phyloP scores from a whole-genome alignment of 208 protist genomes.

The Trypanosoma theileri region DNA sequence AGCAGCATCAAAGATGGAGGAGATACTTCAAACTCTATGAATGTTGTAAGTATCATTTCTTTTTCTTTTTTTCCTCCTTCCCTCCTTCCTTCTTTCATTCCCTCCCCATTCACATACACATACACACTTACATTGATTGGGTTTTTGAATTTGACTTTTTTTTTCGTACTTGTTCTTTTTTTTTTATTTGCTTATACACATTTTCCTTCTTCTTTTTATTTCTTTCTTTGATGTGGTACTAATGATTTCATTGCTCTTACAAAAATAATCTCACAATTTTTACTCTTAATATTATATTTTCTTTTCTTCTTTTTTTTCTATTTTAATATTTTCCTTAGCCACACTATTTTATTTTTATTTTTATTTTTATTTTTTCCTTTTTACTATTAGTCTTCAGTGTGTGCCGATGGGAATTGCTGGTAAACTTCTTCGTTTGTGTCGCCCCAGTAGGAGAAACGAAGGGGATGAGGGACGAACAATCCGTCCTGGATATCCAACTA shows the following conservation, averaged over 20 bases:
- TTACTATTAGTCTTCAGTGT: neutral
- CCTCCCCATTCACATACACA: too few species aligned
- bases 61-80: slow-evolving; percentile 10
- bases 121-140: too few species aligned
- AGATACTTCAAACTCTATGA: slow-evolving; percentile 21
- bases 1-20: slow-evolving; percentile 36
- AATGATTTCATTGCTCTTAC: too few species aligned
- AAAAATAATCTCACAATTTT: too few species aligned
- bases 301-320: slow-evolving; percentile 15
- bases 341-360: neutral
- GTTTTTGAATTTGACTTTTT: too few species aligned
- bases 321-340: neutral
- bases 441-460: slow-evolving; percentile 17
- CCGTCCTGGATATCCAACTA: slow-evolving; percentile 26
- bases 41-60: slow-evolving; percentile 1
- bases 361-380: slow-evolving; percentile 9
- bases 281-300: too few species aligned
- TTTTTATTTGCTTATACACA: too few species aligned
- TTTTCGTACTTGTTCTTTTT: too few species aligned
- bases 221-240: too few species aligned
- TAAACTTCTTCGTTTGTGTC: neutral
- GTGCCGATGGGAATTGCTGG: slow-evolving; percentile 1
- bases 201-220: too few species aligned
- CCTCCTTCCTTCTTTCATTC: neutral
- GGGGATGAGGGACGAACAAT: slow-evolving; percentile 43